These are phyloP conservation scores for Suhomyces panamericanus DNA, from an alignment of 1,139 yeast species.

Conservation along the genomic window DNA sequence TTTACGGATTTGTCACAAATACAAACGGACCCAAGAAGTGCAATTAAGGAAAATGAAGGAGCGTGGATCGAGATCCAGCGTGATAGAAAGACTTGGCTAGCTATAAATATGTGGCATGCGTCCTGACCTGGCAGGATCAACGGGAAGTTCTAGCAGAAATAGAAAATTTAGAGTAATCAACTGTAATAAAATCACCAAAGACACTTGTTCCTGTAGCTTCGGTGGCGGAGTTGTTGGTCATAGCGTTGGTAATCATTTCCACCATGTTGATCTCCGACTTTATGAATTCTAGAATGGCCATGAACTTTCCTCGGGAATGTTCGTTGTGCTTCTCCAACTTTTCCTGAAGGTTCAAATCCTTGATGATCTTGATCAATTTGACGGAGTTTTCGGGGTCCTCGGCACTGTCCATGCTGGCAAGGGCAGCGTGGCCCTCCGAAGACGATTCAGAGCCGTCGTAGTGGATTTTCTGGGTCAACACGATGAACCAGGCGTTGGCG, in stretches of 20 bases:
- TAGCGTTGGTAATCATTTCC: slow-evolving; percentile 26
- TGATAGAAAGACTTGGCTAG: not conserved
- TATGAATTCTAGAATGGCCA: slow-evolving; percentile 48
- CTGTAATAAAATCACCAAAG: slow-evolving; percentile 44
- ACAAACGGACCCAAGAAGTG: not conserved
- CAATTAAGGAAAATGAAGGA: not conserved
- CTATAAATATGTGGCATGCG: not conserved
- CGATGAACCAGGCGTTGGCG: slow-evolving; percentile 71
- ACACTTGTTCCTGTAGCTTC: slow-evolving; percentile 22
- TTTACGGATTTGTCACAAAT: not conserved
- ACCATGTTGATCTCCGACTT: slow-evolving; percentile 36
- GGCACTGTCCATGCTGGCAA: slow-evolving; percentile 7
- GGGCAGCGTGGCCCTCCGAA: slow-evolving; percentile 22
- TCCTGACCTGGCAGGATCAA: slow-evolving; percentile 7
- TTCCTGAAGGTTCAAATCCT: slow-evolving; percentile 38
- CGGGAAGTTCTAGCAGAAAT: slow-evolving; percentile 25
- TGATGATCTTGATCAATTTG: slow-evolving; percentile 32
- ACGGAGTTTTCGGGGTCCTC: slow-evolving; percentile 24
- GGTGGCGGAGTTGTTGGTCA: slow-evolving; percentile 13
- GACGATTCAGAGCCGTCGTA: slow-evolving; percentile 15
- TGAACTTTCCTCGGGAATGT: slow-evolving; percentile 51
- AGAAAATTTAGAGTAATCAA: slow-evolving; percentile 49
- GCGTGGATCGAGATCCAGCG: not conserved
- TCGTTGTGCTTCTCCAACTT: slow-evolving; percentile 63
- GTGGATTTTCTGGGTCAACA: slow-evolving; percentile 44